phyloP scores from a whole-genome alignment of 148 eudicot genomes.

The Hydrangea macrophylla region DNA sequence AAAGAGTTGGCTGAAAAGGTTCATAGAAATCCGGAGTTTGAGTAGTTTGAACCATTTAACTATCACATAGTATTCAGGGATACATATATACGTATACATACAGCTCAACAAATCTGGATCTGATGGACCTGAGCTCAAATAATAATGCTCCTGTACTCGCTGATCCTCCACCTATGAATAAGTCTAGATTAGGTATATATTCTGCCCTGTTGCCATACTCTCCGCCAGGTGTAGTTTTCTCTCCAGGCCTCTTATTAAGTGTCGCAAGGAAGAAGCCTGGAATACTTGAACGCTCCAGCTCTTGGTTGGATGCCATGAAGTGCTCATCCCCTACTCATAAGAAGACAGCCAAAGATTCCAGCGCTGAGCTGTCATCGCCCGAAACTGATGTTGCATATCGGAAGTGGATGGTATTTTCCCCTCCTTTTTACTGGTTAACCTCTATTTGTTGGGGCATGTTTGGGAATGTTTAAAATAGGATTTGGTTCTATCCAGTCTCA shows the following conservation, averaged over 20 bases:
- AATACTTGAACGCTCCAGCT: slow-evolving; percentile 50
- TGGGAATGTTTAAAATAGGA: no score
- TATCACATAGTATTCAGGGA: slow-evolving; percentile 13
- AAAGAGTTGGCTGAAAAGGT: slow-evolving; percentile 45
- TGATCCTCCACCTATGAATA: slow-evolving; percentile 68
- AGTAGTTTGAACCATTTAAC: slow-evolving; percentile 7
- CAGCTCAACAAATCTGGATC: slow-evolving; percentile 29
- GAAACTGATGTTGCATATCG: slow-evolving; percentile 58
- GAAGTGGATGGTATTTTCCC: slow-evolving; percentile 72
- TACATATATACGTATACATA: not conserved
- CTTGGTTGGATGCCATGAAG: slow-evolving; percentile 90
- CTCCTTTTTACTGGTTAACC: not conserved
- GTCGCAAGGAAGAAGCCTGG: slow-evolving; percentile 75
- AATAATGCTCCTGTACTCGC: slow-evolving; percentile 65
- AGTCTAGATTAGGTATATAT: slow-evolving; percentile 64
- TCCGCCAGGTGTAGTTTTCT: slow-evolving; percentile 41
- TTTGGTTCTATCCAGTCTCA: no score
- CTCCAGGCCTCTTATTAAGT: slow-evolving; percentile 45
- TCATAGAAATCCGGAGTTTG: slow-evolving; percentile 9
- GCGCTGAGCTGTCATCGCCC: slow-evolving; percentile 34
- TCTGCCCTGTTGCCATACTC: slow-evolving; percentile 44
- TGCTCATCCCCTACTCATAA: slow-evolving; percentile 92
- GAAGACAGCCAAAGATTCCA: slow-evolving; percentile 41
- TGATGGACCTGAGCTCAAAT: slow-evolving; percentile 66
- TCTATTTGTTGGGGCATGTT: no score